Percentiles rank a stretch among this genome's conserved stretches.
These are phyloP conservation scores for Tubosaeta sp. DNA, from an alignment of 768 basidiomycete species.

Conservation along the genomic window DNA sequence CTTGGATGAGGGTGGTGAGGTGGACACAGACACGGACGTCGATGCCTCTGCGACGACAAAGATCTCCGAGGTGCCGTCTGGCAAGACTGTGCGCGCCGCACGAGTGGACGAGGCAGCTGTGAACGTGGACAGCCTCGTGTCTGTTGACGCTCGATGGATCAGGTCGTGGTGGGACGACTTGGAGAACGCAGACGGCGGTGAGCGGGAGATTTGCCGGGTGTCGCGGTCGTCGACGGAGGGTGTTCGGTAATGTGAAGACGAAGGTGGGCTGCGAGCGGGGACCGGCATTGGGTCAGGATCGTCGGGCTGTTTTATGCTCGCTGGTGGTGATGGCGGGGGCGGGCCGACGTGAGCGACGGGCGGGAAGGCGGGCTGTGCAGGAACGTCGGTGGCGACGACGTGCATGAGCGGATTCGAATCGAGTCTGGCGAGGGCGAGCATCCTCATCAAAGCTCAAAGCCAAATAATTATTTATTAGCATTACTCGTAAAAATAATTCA, in stretches of 20 bases:
- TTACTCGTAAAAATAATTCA: constrained; percentile 18
- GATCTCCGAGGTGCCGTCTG: constrained; percentile 20
- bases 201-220: constrained; percentile 4
- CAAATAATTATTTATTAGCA: not conserved
- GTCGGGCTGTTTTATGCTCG: constrained; percentile 32
- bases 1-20: constrained; percentile 11
- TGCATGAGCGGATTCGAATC: constrained; percentile 35
- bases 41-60: constrained; percentile 18
- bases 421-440: constrained; percentile 25
- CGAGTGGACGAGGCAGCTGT: constrained; percentile 19
- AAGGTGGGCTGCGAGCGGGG: not conserved
- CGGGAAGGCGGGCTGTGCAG: not conserved
- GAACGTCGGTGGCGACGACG: constrained; percentile 24
- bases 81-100: constrained; percentile 11
- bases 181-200: constrained; percentile 18
- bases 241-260: not conserved
- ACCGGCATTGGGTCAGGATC: not conserved
- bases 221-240: constrained; percentile 13
- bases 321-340: constrained; percentile 53
- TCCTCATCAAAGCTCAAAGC: not conserved
- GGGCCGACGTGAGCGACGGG: constrained; percentile 37
- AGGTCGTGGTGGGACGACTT: constrained; percentile 24
- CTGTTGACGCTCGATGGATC: constrained; percentile 47
- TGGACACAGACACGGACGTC: constrained; percentile 17
- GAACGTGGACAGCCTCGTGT: constrained; percentile 39